A percentile compares a stretch with the other conserved stretches of the same genome.
phyloP scores from a whole-genome alignment of 2,329 filamentous ascomycete genomes.

The Fusarium sp. region DNA sequence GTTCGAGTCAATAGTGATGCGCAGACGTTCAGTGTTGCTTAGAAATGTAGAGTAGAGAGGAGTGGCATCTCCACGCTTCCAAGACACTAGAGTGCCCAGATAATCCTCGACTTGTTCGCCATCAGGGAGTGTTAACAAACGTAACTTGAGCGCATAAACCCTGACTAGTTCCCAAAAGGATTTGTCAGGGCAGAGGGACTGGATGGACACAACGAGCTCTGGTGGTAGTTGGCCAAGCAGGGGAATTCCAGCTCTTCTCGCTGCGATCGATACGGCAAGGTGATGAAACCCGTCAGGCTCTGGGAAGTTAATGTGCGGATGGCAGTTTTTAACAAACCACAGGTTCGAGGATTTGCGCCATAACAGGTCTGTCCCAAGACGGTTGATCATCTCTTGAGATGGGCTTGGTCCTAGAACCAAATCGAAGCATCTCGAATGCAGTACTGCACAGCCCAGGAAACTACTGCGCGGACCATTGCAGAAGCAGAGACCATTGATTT shows the following conservation, averaged over 20 bases:
- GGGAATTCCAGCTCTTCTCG: not conserved
- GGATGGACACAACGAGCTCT: not conserved
- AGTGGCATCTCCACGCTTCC: not conserved
- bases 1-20: slow-evolving; percentile 1
- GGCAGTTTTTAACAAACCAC: not conserved
- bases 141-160: not conserved
- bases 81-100: not conserved
- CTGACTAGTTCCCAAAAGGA: not conserved
- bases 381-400: not conserved
- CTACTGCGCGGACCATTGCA: not conserved
- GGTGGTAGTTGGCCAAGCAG: not conserved
- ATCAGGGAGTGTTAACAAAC: not conserved
- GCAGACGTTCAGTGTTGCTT: rapidly evolving
- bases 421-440: not conserved
- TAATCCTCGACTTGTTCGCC: rapidly evolving
- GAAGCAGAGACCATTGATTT: not conserved
- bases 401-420: rapidly evolving
- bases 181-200: not conserved
- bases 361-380: not conserved
- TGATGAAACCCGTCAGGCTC: no score
- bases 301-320: not conserved
- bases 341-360: not conserved
- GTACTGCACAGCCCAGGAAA: no score
- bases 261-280: not conserved
- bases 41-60: rapidly evolving